Base-by-base conservation (phyloP, 1,284 basidiomycete species). In the Papiliotrema terrestris region DNA sequence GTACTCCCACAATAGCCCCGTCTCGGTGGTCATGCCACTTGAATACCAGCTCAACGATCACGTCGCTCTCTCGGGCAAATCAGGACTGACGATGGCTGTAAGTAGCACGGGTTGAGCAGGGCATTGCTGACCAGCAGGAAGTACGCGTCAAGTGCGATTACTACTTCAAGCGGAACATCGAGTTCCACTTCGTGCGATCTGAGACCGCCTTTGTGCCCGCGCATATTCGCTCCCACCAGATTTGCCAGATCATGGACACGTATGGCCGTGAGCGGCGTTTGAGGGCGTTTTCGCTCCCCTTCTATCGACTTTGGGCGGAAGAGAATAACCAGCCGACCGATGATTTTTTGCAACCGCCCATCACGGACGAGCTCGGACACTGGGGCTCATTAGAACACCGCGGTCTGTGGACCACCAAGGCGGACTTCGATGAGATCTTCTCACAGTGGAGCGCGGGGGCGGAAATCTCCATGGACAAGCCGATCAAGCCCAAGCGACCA, bases 181-280 rank as follows among this genome's bases (percentile, higher is more conserved):
- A 74, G 43, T 68, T 65, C 50, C 56, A 62, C 35, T 55, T 72
- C 38, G 43, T 64, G 14, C 63, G 70, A 20, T 55, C 56, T 23
- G 68, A 72, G 32, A 59, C 59, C 1, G 60, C 54, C 15, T 57
- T 42, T 25, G 44, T 64, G 0, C 68, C 69, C 0, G 61, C 67
- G 1, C 66, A 72, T 38, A 55, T 75, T 5, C 61, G 63, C 41
- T 54, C 57, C 23, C 46, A 57, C 2, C 53, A 57, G 8, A 65
- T 69, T 13, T 60, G 57, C 26, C 58, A 59, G 4, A 55, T 60
- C 35, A 70, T 73, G 54, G 73, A 74, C 54, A 63, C 60, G 1
- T 45, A 52, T 23, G 63, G 64, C 8, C 63, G 66, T 35, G 67
- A 72, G 52, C 63, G 69, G 3, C 68, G 73, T 19, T 51, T 72